A percentile compares a stretch with the other conserved stretches of the same genome.
Evolutionary conservation across 768 basidiomycete genomes (phyloP).

Genomic region (Agrocybe chaxingu): DNA sequence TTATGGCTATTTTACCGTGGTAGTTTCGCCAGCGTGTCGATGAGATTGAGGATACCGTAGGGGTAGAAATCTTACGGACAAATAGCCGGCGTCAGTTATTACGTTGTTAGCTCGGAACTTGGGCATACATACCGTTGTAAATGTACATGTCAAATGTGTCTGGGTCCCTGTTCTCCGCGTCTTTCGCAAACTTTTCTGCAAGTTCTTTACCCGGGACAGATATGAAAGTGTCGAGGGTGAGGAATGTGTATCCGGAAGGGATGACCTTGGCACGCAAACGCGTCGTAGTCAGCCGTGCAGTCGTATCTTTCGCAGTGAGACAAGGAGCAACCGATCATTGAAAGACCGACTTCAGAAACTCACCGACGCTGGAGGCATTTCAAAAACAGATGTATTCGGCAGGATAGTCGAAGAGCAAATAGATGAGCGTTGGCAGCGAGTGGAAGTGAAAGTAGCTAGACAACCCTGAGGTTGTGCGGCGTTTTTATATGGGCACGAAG

Average conservation of each 20-base stretch:
- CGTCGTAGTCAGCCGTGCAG: too few species aligned
- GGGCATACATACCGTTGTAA: constrained; percentile 27
- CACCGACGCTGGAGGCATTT: too few species aligned
- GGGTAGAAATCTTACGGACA: constrained; percentile 25
- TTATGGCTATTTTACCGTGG: constrained; percentile 28
- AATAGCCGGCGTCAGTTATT: not conserved
- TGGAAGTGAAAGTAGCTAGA: too few species aligned
- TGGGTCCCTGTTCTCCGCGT: constrained; percentile 29
- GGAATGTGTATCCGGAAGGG: constrained; percentile 30
- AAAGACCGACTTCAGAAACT: too few species aligned
- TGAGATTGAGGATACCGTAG: constrained; percentile 31
- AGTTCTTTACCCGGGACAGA: constrained; percentile 25
- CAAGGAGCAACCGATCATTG: too few species aligned
- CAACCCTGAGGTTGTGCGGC: too few species aligned
- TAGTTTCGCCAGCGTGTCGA: constrained; percentile 28
- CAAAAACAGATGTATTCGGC: too few species aligned
- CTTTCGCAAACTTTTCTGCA: constrained; percentile 23
- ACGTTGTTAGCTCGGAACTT: not conserved
- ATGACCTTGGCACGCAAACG: constrained; percentile 11
- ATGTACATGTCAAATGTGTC: constrained; percentile 31
- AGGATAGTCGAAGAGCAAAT: too few species aligned
- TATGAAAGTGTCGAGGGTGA: constrained; percentile 25
- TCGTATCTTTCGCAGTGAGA: too few species aligned
- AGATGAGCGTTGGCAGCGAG: too few species aligned
- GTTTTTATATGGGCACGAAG: too few species aligned